phyloP scores from a whole-genome alignment of 805 yeast species.

The Nakazawaea wickerhamii region DNA sequence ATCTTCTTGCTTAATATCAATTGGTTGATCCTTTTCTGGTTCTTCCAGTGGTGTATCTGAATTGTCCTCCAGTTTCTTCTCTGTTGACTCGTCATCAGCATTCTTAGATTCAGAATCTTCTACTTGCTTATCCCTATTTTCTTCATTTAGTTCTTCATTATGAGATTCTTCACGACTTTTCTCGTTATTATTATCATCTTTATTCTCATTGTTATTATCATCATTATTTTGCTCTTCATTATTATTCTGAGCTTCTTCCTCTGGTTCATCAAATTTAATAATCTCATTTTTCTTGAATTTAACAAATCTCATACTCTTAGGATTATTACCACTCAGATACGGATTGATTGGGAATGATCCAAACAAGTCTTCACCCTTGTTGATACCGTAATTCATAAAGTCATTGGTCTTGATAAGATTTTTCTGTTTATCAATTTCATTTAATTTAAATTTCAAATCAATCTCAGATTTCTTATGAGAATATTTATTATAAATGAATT shows the following conservation, averaged over 20 bases:
- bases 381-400: constrained; percentile 10
- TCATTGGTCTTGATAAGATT: constrained; percentile 16
- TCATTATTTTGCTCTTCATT: not conserved
- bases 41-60: not conserved
- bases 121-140: not conserved
- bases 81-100: constrained; percentile 17
- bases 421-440: constrained; percentile 11
- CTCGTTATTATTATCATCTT: not conserved
- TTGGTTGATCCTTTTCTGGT: not conserved
- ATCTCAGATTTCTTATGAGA: constrained; percentile 13
- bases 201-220: not conserved
- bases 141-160: not conserved
- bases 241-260: not conserved
- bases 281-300: constrained; percentile 25
- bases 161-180: not conserved
- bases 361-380: constrained; percentile 22
- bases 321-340: constrained; percentile 23
- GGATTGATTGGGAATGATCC: constrained; percentile 27
- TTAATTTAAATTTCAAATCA: constrained; percentile 13
- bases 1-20: constrained; percentile 13
- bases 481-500: constrained; percentile 11
- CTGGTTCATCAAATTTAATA: constrained; percentile 22
- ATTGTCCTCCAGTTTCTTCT: constrained; percentile 10
- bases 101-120: not conserved
- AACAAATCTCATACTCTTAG: constrained; percentile 26